Percentiles rank a stretch among this genome's conserved stretches.
Conservation (phyloP, 371 early-diverging fungal species). For the Mucor lusitanicus region DNA sequence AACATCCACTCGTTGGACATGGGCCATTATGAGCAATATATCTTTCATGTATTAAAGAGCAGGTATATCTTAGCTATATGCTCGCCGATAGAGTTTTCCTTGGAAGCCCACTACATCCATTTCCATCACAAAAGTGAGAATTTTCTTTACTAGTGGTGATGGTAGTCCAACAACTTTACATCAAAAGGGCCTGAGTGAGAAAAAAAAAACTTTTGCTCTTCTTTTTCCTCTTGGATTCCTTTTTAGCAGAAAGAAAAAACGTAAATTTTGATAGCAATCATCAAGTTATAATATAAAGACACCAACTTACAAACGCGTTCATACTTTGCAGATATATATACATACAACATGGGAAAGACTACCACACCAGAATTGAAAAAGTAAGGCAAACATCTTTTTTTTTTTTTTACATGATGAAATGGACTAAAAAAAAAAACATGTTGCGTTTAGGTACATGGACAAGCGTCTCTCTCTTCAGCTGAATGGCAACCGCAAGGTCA, state of each 20-base stretch:
- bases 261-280: background rate
- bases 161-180: background rate
- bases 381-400: constrained; percentile 34
- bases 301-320: background rate
- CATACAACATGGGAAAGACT: constrained; percentile 61
- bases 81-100: no score
- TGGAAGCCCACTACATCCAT: no score
- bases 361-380: constrained; percentile 83
- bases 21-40: no score
- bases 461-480: constrained; percentile 90
- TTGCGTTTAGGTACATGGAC: constrained; percentile 87
- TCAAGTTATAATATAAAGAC: background rate
- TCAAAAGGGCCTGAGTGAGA: background rate
- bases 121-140: no score
- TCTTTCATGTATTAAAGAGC: no score
- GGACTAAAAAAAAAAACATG: background rate
- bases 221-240: background rate
- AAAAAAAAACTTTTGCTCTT: constrained; percentile 3
- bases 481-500: constrained; percentile 90
- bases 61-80: no score
- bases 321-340: constrained; percentile 7
- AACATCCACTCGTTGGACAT: no score
- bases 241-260: background rate
- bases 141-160: background rate
- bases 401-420: background rate